A percentile compares a stretch with the other conserved stretches of the same genome.
Conservation (phyloP, 2,329 filamentous ascomycete genomes). For the Dichotomopilus funicola region DNA sequence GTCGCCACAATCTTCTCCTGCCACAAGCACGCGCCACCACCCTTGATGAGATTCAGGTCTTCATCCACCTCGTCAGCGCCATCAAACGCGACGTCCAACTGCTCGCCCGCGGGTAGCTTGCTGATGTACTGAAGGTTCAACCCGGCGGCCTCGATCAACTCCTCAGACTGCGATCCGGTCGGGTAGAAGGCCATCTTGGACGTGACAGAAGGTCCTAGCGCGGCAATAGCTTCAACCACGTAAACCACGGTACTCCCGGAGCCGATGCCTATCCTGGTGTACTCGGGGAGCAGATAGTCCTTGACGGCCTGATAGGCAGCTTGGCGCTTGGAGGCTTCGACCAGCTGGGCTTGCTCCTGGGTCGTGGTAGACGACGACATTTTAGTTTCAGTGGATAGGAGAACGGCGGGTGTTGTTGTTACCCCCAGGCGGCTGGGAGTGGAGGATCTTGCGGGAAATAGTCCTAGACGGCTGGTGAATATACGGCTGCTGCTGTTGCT, state of each 20-base stretch:
- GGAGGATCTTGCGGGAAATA: not conserved
- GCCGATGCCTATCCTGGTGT: conserved; percentile 68
- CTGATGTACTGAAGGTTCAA: conserved; percentile 73
- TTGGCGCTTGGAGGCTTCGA: conserved; percentile 68
- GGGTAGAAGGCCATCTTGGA: conserved; percentile 76
- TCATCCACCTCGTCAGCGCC: conserved; percentile 96
- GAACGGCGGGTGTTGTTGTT: conserved; percentile 1
- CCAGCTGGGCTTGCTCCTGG: conserved; percentile 31
- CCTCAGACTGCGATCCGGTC: conserved; percentile 84
- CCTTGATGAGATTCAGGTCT: conserved; percentile 94
- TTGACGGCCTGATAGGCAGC: conserved; percentile 68
- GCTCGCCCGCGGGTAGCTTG: conserved; percentile 49
- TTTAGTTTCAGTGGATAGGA: not conserved
- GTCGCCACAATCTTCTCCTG: conserved; percentile 95
- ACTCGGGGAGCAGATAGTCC: conserved; percentile 59
- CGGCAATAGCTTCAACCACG: conserved; percentile 73
- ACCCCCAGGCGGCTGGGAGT: not conserved
- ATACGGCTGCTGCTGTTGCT: too few species aligned
- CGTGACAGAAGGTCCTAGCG: conserved; percentile 48
- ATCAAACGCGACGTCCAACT: conserved; percentile 88
- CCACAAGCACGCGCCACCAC: conserved; percentile 93
- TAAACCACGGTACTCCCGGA: conserved; percentile 78
- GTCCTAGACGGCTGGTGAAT: too few species aligned
- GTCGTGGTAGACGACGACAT: conserved; percentile 30
- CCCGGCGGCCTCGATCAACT: conserved; percentile 74